Percentiles rank a stretch among this genome's conserved stretches.
Evolutionary conservation across 345 rosid species (phyloP).

Genomic region (Atalantia buxifolia): DNA sequence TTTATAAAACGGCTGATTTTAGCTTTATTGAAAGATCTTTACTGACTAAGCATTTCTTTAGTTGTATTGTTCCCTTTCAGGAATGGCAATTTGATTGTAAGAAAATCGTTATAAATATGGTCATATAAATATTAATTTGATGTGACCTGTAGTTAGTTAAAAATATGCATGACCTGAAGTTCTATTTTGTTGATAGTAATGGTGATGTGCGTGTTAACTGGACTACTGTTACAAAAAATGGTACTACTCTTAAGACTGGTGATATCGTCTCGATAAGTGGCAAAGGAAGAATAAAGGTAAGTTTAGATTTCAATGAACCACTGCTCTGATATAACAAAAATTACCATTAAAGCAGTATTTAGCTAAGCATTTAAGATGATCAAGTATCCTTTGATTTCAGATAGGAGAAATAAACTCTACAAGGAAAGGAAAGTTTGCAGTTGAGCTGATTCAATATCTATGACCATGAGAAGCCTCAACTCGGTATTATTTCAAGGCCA

Average conservation of each 20-base stretch:
- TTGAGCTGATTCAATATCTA: slow-evolving; percentile 70
- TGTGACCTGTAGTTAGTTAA: neutral
- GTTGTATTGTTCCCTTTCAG: neutral
- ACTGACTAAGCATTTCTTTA: neutral
- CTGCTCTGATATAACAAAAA: neutral
- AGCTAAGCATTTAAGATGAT: slow-evolving; percentile 3
- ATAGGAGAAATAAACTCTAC: slow-evolving; percentile 78
- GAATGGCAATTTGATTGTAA: neutral
- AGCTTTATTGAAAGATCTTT: neutral
- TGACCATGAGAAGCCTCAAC: slow-evolving; percentile 37
- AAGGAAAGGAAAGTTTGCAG: slow-evolving; percentile 73
- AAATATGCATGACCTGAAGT: neutral
- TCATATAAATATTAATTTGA: neutral
- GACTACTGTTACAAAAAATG: slow-evolving; percentile 70
- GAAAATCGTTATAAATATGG: neutral
- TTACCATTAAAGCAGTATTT: neutral
- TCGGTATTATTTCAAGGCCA: neutral
- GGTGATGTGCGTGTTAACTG: slow-evolving; percentile 88
- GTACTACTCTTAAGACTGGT: slow-evolving; percentile 64
- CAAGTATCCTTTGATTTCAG: slow-evolving; percentile 24
- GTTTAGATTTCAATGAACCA: neutral
- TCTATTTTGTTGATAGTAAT: slow-evolving; percentile 32
- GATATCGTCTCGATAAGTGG: slow-evolving; percentile 85
- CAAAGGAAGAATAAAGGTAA: slow-evolving; percentile 87
- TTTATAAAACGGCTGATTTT: neutral